A percentile compares a stretch with the other conserved stretches of the same genome.
These are phyloP conservation scores for Aspergillus latus DNA, from an alignment of 2,329 filamentous ascomycete species.

Conservation along the genomic window DNA sequence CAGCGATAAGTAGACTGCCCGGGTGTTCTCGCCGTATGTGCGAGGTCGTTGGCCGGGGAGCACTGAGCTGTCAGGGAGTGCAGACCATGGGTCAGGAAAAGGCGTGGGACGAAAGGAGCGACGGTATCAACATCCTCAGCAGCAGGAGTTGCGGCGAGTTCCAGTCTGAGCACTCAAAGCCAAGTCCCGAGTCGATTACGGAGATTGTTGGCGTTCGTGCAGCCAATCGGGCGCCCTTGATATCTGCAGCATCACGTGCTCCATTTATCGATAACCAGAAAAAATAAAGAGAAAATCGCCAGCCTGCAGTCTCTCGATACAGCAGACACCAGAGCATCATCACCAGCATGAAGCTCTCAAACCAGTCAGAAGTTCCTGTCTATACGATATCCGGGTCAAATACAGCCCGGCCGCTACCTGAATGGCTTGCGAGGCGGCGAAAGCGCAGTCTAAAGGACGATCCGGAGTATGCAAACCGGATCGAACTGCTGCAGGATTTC, in stretches of 20 bases:
- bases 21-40: conserved; percentile 17
- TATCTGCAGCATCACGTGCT: conserved; percentile 31
- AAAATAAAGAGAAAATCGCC: conserved; percentile 8
- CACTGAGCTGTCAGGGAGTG: background rate
- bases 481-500: conserved; percentile 95
- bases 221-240: conserved; percentile 32
- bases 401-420: conserved; percentile 81
- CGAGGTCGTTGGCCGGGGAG: background rate
- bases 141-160: conserved; percentile 13
- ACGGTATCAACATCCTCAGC: conserved; percentile 13
- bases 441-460: conserved; percentile 93
- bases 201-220: conserved; percentile 34
- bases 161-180: background rate
- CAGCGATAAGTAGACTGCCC: conserved; percentile 21
- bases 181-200: conserved; percentile 9
- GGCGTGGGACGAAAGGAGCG: conserved; percentile 1
- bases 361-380: conserved; percentile 79
- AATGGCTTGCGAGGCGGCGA: conserved; percentile 88
- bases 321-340: conserved; percentile 14
- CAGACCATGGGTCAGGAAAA: conserved; percentile 2
- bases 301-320: background rate
- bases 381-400: conserved; percentile 94
- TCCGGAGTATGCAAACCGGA: conserved; percentile 85
- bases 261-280: conserved; percentile 26
- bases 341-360: conserved; percentile 49